These are phyloP conservation scores for Erythrobasidium hasegawianum DNA, from an alignment of 1,284 basidiomycete species.

Conservation along the genomic window DNA sequence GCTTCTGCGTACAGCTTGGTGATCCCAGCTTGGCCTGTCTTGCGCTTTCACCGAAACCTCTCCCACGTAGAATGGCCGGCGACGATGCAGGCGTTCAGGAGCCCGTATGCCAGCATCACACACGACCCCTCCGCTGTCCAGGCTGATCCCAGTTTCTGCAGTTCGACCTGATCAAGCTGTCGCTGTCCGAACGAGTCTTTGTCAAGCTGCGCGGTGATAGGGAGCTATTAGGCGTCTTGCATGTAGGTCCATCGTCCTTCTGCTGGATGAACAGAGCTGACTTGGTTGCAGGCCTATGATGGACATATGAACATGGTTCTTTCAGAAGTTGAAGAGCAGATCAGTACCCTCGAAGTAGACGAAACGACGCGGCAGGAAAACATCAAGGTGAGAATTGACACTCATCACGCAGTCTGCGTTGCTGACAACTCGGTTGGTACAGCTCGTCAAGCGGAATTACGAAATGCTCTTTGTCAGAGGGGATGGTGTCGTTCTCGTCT, in stretches of 20 bases:
- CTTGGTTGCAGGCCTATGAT: constrained; percentile 77
- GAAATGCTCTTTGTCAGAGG: constrained; percentile 93
- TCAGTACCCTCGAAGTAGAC: constrained; percentile 74
- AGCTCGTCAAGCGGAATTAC: constrained; percentile 91
- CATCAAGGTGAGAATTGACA: constrained; percentile 50
- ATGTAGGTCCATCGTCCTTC: constrained; percentile 59
- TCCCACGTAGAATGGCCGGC: constrained; percentile 24
- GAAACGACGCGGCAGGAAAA: constrained; percentile 52
- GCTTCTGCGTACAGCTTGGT: too few species aligned
- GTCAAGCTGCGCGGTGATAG: constrained; percentile 95
- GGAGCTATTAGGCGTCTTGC: constrained; percentile 84
- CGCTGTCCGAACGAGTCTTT: constrained; percentile 91
- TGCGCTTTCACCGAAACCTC: background rate
- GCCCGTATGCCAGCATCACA: constrained; percentile 20
- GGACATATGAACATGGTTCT: constrained; percentile 99
- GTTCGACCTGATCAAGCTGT: constrained; percentile 96
- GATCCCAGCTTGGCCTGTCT: too few species aligned
- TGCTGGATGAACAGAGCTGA: constrained; percentile 5
- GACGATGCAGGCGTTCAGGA: constrained; percentile 36
- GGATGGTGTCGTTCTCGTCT: constrained; percentile 50
- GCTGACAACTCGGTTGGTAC: background rate
- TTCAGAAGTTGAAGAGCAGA: constrained; percentile 90
- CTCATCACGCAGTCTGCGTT: background rate
- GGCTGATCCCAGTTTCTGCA: constrained; percentile 50
- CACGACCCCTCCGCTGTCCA: background rate